These are phyloP conservation scores for Copromyces sp. DNA, from an alignment of 495 filamentous ascomycete genomes.

Conservation along the genomic window DNA sequence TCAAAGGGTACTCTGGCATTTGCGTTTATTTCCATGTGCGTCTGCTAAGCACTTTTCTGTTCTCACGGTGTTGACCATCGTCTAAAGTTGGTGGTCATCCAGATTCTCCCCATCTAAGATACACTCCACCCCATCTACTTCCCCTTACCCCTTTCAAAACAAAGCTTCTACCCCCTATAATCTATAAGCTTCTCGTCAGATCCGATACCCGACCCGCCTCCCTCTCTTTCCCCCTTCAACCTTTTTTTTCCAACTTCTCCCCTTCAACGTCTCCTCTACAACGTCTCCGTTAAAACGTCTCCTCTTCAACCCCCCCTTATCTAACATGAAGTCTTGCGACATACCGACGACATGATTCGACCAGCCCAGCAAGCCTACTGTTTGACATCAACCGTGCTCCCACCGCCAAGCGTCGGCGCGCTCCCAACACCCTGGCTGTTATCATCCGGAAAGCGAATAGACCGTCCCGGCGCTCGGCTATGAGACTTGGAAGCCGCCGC, in stretches of 20 bases:
- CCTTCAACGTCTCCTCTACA: background rate
- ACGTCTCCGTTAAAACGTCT: background rate
- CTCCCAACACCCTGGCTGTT: background rate
- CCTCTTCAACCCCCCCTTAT: background rate
- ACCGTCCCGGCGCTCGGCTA: slow-evolving; percentile 11
- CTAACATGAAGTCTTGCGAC: background rate
- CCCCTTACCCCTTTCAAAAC: background rate
- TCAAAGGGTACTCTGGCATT: background rate
- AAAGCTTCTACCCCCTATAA: background rate
- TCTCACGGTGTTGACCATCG: background rate
- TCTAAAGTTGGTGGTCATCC: background rate
- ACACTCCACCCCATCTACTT: background rate
- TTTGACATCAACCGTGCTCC: background rate
- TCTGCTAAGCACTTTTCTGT: background rate
- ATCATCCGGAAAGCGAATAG: slow-evolving; percentile 39
- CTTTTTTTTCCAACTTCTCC: background rate
- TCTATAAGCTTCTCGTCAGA: background rate
- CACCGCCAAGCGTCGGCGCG: background rate
- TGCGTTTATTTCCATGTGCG: background rate
- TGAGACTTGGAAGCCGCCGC: background rate
- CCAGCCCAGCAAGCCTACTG: background rate
- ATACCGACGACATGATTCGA: background rate
- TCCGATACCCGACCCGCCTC: background rate
- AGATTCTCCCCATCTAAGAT: background rate
- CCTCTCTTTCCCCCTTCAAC: background rate